A percentile compares a stretch with the other conserved stretches of the same genome.
Evolutionary conservation across 2,329 filamentous ascomycete species (phyloP).

Genomic region (Colletotrichum aenigma): DNA sequence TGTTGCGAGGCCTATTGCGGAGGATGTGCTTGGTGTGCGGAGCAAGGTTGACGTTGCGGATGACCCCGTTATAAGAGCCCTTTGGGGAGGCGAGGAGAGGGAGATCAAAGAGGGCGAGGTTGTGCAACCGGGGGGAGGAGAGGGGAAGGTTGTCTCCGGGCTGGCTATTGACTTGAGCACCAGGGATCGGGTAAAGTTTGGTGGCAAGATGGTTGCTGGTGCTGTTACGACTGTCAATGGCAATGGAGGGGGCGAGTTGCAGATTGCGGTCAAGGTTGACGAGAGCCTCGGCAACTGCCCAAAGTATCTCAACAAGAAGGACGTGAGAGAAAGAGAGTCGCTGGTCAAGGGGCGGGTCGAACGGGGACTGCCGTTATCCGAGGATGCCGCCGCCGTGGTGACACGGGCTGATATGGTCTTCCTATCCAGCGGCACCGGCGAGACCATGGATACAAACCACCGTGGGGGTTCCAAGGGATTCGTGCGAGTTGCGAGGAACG

Average conservation of each 20-base stretch:
- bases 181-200: constrained; percentile 75
- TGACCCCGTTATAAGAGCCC: constrained; percentile 72
- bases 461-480: constrained; percentile 79
- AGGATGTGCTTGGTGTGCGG: constrained; percentile 67
- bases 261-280: constrained; percentile 70
- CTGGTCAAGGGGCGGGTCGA: constrained; percentile 23
- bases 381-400: constrained; percentile 63
- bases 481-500: constrained; percentile 68
- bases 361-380: constrained; percentile 46
- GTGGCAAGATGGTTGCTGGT: constrained; percentile 71
- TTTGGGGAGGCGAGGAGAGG: constrained; percentile 55
- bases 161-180: constrained; percentile 71
- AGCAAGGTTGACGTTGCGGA: constrained; percentile 62
- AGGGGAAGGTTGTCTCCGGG: constrained; percentile 45
- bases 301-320: constrained; percentile 83
- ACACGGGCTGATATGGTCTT: constrained; percentile 76
- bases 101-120: constrained; percentile 41
- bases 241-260: constrained; percentile 37
- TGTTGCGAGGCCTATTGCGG: constrained; percentile 67
- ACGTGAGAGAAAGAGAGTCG: constrained; percentile 45
- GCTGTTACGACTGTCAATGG: constrained; percentile 45
- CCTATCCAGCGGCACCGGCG: constrained; percentile 68
- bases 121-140: constrained; percentile 37
- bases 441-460: constrained; percentile 84
- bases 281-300: constrained; percentile 84